These are phyloP conservation scores for Prunus mongolica DNA, from an alignment of 306 rosid genomes.

Conservation along the genomic window DNA sequence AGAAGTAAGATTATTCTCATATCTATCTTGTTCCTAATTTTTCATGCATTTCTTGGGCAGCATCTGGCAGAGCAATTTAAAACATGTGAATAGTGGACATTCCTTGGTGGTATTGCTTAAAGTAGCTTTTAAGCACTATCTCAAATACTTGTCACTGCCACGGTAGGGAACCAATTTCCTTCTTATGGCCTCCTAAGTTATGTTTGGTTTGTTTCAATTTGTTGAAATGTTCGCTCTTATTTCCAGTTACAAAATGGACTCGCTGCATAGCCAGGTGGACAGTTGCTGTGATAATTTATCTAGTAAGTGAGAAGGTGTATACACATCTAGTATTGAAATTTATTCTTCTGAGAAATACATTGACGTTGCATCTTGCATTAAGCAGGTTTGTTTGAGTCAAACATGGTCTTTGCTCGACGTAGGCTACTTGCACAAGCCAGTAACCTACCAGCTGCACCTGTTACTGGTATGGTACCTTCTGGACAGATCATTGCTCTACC, in stretches of 20 bases:
- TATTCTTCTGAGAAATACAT: conserved; percentile 3
- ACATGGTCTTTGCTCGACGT: conserved; percentile 42
- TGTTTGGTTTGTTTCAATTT: conserved; percentile 19
- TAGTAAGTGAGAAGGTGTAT: conserved; percentile 44
- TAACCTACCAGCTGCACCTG: conserved; percentile 72
- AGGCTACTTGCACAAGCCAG: conserved; percentile 58
- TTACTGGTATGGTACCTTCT: conserved; percentile 21
- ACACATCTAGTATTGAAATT: not conserved
- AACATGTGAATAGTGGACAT: conserved; percentile 26
- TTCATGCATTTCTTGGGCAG: conserved; percentile 45
- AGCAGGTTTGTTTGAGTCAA: conserved; percentile 43
- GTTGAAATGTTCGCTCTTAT: conserved; percentile 23
- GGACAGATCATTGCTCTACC: conserved; percentile 44
- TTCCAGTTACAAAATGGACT: conserved; percentile 36
- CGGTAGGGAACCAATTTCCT: conserved; percentile 39
- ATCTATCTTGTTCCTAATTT: conserved; percentile 7
- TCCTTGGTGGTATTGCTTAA: conserved; percentile 35
- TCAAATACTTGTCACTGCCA: conserved; percentile 36
- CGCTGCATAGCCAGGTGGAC: conserved; percentile 25
- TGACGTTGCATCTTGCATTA: conserved; percentile 16
- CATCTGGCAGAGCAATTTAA: conserved; percentile 52
- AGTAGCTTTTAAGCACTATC: conserved; percentile 39
- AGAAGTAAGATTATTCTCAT: not conserved
- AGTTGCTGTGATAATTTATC: conserved; percentile 31
- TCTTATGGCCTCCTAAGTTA: conserved; percentile 12